phyloP scores from a whole-genome alignment of 352 stramenopile species.

The Peronospora farinosa region DNA sequence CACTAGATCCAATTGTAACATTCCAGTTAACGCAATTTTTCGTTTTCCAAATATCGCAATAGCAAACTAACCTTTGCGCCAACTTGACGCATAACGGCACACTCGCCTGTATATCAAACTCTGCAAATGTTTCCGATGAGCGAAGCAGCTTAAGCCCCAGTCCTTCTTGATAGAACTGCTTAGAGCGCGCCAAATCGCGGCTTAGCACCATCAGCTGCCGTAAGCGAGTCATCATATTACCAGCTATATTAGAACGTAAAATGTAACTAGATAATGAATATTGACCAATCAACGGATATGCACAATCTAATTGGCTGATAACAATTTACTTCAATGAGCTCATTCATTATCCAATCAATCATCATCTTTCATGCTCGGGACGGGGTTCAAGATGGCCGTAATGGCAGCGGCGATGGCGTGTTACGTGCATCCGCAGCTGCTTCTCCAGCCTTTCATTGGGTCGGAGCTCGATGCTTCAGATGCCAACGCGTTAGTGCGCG shows the following conservation, averaged over 20 bases:
- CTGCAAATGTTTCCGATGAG: conserved; percentile 73
- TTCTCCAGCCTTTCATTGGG: conserved; percentile 32
- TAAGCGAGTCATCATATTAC: conserved; percentile 43
- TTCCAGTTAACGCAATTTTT: background rate
- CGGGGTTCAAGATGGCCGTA: conserved; percentile 35
- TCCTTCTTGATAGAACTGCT: conserved; percentile 80
- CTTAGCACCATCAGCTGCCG: conserved; percentile 82
- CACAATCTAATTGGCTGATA: conserved; percentile 7
- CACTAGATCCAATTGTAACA: conserved; percentile 23
- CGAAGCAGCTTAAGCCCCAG: conserved; percentile 68
- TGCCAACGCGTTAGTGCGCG: conserved; percentile 39
- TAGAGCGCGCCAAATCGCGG: conserved; percentile 71
- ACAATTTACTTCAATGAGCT: conserved; percentile 18
- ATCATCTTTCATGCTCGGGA: conserved; percentile 18
- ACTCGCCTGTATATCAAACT: conserved; percentile 63
- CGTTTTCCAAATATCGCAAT: background rate
- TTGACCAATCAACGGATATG: background rate
- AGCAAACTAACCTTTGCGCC: conserved; percentile 50
- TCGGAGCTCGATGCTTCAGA: conserved; percentile 26
- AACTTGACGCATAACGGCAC: conserved; percentile 77
- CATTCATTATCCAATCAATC: background rate
- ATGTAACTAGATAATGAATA: no score
- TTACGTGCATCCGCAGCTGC: conserved; percentile 45
- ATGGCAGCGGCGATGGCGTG: conserved; percentile 37
- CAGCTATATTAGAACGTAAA: no score